phyloP scores from a whole-genome alignment of 192 early-diverging fungal genomes.

The Backusella tarrabulga region DNA sequence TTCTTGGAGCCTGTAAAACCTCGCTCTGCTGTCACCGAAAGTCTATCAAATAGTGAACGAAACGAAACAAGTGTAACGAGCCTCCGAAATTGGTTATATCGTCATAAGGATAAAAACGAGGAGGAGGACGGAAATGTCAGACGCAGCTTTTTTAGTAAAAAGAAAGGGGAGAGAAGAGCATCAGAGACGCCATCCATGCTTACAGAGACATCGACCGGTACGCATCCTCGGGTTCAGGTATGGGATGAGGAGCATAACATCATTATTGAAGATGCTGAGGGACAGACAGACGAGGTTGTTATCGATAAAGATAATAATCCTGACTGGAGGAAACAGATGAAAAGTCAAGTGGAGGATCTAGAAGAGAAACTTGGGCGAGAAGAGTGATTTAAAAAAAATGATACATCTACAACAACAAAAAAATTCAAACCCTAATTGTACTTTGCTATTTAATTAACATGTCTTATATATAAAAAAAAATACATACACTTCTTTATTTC shows the following conservation, averaged over 20 bases:
- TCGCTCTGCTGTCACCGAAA: not conserved
- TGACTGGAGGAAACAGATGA: conserved; percentile 15
- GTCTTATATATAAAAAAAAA: not conserved
- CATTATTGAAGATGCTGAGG: conserved; percentile 18
- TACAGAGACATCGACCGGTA: not conserved
- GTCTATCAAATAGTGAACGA: not conserved
- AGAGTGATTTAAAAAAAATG: not conserved
- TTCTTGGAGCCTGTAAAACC: conserved; percentile 38
- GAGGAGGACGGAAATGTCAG: not conserved
- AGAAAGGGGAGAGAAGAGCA: not conserved
- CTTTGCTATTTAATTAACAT: not conserved
- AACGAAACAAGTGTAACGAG: conserved; percentile 21
- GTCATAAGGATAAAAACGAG: not conserved
- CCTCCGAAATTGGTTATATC: not conserved
- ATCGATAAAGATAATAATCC: conserved; percentile 11
- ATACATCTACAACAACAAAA: not conserved
- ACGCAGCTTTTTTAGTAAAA: not conserved
- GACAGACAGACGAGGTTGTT: not conserved
- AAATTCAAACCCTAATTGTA: not conserved
- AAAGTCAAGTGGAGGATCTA: conserved; percentile 25
- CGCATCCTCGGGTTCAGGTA: conserved; percentile 17
- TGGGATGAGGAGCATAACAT: conserved; percentile 24
- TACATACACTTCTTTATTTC: not conserved
- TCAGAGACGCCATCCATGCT: not conserved
- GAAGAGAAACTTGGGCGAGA: not conserved